phyloP scores from a whole-genome alignment of 352 stramenopile genomes.

The Phytophthora vignae region DNA sequence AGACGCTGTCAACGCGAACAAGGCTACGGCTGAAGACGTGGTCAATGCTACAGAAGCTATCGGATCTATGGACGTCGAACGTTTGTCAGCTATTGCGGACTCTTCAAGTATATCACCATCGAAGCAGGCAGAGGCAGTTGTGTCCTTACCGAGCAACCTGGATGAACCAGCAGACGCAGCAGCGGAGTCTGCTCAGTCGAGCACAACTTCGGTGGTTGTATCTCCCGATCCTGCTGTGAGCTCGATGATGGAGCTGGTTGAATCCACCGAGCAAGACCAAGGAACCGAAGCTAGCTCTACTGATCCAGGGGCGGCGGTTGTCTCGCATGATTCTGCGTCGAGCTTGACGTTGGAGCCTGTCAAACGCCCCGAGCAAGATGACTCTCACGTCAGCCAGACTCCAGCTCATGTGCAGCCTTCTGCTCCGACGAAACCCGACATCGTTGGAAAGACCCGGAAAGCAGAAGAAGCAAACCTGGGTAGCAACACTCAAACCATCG shows the following conservation, averaged over 20 bases:
- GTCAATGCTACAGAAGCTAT: not conserved
- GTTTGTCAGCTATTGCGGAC: not conserved
- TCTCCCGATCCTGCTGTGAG: not conserved
- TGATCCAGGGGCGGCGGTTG: not conserved
- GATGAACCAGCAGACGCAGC: conserved; percentile 1
- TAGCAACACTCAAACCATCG: not conserved
- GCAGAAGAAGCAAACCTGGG: conserved; percentile 25
- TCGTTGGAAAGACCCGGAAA: conserved; percentile 14
- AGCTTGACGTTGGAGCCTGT: not conserved
- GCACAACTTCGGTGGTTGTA: not conserved
- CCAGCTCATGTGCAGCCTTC: not conserved
- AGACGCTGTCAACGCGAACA: not conserved
- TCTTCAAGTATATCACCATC: not conserved
- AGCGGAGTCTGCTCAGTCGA: not conserved
- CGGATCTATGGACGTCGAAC: not conserved
- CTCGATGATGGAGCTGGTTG: not conserved
- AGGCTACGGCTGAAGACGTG: not conserved
- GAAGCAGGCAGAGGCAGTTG: not conserved
- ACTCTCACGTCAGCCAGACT: not conserved
- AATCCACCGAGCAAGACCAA: not conserved
- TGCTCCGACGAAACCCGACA: not conserved
- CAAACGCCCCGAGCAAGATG: not conserved
- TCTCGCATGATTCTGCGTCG: not conserved
- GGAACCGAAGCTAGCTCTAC: not conserved
- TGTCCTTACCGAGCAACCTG: not conserved